These are phyloP conservation scores for Eucalyptus coolabah DNA, from an alignment of 345 rosid genomes.

Conservation along the genomic window DNA sequence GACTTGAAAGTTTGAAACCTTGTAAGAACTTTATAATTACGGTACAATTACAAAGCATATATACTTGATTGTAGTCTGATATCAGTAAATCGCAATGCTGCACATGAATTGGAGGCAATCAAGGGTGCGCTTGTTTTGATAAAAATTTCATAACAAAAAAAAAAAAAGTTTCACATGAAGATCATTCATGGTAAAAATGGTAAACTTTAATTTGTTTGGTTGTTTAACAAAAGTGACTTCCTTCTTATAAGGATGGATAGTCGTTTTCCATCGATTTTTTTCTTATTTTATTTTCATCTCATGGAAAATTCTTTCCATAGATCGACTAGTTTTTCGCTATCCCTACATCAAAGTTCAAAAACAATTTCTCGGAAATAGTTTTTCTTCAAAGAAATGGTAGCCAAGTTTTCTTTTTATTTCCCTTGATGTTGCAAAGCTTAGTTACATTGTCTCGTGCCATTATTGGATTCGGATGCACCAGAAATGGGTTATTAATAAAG, in stretches of 20 bases:
- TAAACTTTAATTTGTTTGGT: background rate
- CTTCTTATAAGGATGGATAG: background rate
- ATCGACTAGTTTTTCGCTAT: background rate
- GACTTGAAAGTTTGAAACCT: background rate
- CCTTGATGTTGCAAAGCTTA: background rate
- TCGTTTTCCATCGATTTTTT: background rate
- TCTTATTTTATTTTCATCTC: no score
- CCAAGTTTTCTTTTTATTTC: no score
- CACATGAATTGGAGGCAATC: background rate
- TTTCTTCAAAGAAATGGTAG: background rate
- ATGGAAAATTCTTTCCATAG: no score
- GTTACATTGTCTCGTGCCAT: background rate
- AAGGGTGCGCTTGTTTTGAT: background rate
- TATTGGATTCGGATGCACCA: background rate
- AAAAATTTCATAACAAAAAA: no score
- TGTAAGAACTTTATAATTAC: no score
- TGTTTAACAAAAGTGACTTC: background rate
- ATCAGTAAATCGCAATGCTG: background rate
- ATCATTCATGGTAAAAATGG: no score
- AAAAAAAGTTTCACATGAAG: background rate
- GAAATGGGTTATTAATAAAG: background rate
- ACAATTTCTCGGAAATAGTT: no score
- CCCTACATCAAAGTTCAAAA: background rate
- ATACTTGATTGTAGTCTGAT: background rate
- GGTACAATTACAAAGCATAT: background rate